A percentile compares a stretch with the other conserved stretches of the same genome.
Evolutionary conservation across 768 basidiomycete species (phyloP).

Genomic region (Termitomyces sp.): DNA sequence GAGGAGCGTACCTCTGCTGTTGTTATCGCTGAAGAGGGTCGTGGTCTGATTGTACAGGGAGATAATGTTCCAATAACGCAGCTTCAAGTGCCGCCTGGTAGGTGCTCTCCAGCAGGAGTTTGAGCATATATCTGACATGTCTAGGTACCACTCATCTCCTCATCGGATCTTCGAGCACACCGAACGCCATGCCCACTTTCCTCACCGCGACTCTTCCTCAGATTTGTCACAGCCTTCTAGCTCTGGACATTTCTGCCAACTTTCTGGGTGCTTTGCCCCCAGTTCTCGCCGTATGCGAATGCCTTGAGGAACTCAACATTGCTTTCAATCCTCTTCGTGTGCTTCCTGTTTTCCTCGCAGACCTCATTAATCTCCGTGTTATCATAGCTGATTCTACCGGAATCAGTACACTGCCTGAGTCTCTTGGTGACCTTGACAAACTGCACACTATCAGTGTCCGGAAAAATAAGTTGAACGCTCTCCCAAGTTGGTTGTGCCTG

Average conservation of each 20-base stretch:
- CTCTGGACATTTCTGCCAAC: conserved; percentile 90
- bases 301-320: conserved; percentile 90
- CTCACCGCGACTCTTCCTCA: conserved; percentile 64
- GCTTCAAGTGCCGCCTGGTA: conserved; percentile 70
- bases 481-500: conserved; percentile 94
- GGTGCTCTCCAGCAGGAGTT: conserved; percentile 17
- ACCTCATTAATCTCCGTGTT: conserved; percentile 73
- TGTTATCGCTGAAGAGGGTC: conserved; percentile 78
- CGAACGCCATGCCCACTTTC: conserved; percentile 72
- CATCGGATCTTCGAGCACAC: conserved; percentile 74
- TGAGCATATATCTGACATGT: conserved; percentile 6
- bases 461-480: conserved; percentile 78
- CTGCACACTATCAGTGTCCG: conserved; percentile 89
- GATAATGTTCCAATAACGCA: conserved; percentile 54
- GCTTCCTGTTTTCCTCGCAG: conserved; percentile 85
- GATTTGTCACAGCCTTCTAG: conserved; percentile 75
- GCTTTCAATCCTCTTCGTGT: conserved; percentile 86
- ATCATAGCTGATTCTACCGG: conserved; percentile 92
- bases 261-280: conserved; percentile 80
- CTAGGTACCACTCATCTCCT: conserved; percentile 92
- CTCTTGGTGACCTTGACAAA: conserved; percentile 65
- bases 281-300: conserved; percentile 70
- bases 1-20: conserved; percentile 74
- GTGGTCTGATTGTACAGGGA: conserved; percentile 75
- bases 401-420: conserved; percentile 67